Evolutionary conservation across 176 grass and related monocot species (phyloP).

Genomic region (Hordeum vulgare): MorexV3_pseudomolecules_assembly NC_058520.1:580435102-580435601

Average conservation of each 20-base stretch:
- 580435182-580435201: conserved; percentile 63
- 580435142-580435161: conserved; percentile 15
- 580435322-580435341: background rate
- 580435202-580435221: conserved; percentile 94
- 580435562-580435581: conserved; percentile 92
- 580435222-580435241: conserved; percentile 92
- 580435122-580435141: no score
- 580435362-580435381: conserved; percentile 65
- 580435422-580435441: conserved; percentile 31
- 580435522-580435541: background rate
- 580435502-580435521: background rate
- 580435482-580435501: background rate
- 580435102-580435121: no score
- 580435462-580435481: conserved; percentile 9
- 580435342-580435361: conserved; percentile 16
- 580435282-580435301: conserved; percentile 67
- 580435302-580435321: conserved; percentile 1
- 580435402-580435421: conserved; percentile 85
- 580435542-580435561: conserved; percentile 88
- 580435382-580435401: conserved; percentile 87
- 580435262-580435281: conserved; percentile 97
- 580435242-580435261: conserved; percentile 86
- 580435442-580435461: background rate
- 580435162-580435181: conserved; percentile 96
- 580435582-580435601: conserved; percentile 78